Evolutionary conservation across 2,329 filamentous ascomycete genomes (phyloP), one percentile per base, ranked within the genome.

Genomic region (Ophiostoma piceae): DNA sequence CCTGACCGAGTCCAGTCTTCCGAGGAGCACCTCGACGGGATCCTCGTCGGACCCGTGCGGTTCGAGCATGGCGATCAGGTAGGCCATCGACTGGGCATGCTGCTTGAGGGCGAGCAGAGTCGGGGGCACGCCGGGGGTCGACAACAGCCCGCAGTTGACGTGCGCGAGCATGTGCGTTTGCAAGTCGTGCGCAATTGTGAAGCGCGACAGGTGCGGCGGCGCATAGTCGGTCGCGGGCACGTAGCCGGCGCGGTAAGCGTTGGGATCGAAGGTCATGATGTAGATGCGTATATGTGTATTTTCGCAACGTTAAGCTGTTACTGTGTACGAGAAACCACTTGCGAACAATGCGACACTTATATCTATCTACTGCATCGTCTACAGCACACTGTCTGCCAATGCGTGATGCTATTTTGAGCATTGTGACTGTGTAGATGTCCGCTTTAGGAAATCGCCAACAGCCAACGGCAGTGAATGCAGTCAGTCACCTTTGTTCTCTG

Each of bases 41-140:
- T 69, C 70, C 22, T 62, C 54, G 8, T 68, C 64, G 11, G 47
- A 47, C 37, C 75, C 1, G 72, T 73, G 7, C 4, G 84, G 78
- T 2, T 79, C 79, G 12, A 88, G 76, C 60, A 79, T 77, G 2
- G 80, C 79, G 72, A 88, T 86, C 66, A 88, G 79, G 16, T 83
- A 80, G 43, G 80, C 77, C 19, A 88, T 80, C n/a, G 84, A 82
- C 69, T 88, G 86, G 0, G 85, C 84, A 72, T 88, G 86, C 74
- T 86, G 82, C 76, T 88, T 88, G 47, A 88, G 79, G 1, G 84
- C 80, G 0, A 84, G 77, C n/a, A 88, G 78, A 0, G 85, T 87
- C 1, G 85, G 85, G 3, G 84, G 77, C 6, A 78, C 75, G 4
- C 82, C 83, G 14, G 78, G 77, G 1, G 84, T 85, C 2, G 85